Base-by-base conservation (phyloP, 2,329 filamentous ascomycete species). In the Aspergillus japonicus region DNA sequence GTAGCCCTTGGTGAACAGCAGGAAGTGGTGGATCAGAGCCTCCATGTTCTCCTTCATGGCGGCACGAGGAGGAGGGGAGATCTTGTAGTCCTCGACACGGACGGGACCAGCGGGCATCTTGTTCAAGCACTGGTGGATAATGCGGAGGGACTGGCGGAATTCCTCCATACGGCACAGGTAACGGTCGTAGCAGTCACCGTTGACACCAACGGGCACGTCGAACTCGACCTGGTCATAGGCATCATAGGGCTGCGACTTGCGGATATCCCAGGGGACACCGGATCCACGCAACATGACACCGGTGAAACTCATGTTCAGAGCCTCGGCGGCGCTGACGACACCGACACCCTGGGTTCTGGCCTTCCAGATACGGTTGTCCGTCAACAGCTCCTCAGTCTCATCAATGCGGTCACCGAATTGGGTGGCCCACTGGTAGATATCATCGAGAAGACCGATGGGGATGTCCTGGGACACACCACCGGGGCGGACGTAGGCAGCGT, bases 31-130 rank as follows among this genome's bases (percentile, higher is more conserved):
- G 75, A 99, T 99, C 48, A 99, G 86, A 44, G 95, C 93, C 82
- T 99, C 95, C 96, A 99, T 99, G 83, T 99, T 99, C 87, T 99
- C 95, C 86, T 99, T 99, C 95, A 99, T 99, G 73, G 95, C 95
- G 49, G 91, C 85, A 73, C 95, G 89, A n/a, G 95, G 96, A 63
- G 95, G 95, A 23, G 95, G 95, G 2, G 91, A 90, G 72, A 99
- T 87, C 87, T 99, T 99, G 87, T 98, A 99, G 80, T 99, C 95
- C 80, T 99, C 95, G 47, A 97, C 92, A 68, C 94, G 90, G 74
- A 98, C 86, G 55, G 95, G 95, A 29, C 95, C 95, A 52, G 91
- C 85, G 52, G 96, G 94, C 91, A 99, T 99, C 83, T 99, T 92
- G 85, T 99, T 98, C 70, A 99, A 82, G 79, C 96, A 99, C 80